A percentile compares a stretch with the other conserved stretches of the same genome.
phyloP scores from a whole-genome alignment of 495 filamentous ascomycete genomes.

The Ramalina intermedia region DNA sequence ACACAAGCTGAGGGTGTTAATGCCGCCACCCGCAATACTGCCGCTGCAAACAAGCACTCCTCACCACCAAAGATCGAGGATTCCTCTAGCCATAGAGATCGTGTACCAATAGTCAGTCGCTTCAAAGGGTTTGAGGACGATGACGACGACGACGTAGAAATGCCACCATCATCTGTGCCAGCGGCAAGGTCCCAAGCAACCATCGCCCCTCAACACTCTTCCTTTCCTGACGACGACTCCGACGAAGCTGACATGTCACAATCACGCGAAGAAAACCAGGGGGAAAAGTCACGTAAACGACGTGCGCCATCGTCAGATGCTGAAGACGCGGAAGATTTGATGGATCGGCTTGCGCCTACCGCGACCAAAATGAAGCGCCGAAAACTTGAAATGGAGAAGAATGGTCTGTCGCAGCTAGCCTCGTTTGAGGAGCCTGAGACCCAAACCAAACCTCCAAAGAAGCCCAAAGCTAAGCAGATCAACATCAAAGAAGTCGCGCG shows the following conservation, averaged over 20 bases:
- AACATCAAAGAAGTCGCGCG: constrained; percentile 58
- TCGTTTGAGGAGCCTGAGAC: constrained; percentile 8
- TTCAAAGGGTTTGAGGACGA: constrained; percentile 66
- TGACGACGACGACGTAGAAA: constrained; percentile 18
- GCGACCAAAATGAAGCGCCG: constrained; percentile 60
- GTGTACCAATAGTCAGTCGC: constrained; percentile 36
- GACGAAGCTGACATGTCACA: constrained; percentile 23
- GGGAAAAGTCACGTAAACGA: constrained; percentile 17
- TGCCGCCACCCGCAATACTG: constrained; percentile 3
- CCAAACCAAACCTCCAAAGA: constrained; percentile 16
- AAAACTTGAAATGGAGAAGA: constrained; percentile 31
- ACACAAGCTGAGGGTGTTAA: background rate
- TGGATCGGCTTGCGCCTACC: constrained; percentile 54
- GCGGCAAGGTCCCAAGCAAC: constrained; percentile 2
- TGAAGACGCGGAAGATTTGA: constrained; percentile 36
- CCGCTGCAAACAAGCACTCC: background rate
- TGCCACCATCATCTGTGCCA: constrained; percentile 5
- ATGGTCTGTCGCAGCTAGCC: constrained; percentile 13
- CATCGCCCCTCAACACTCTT: background rate
- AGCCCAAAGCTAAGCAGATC: constrained; percentile 40
- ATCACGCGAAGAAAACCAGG: constrained; percentile 4
- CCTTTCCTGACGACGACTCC: constrained; percentile 13
- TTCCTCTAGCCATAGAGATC: background rate
- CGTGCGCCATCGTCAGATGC: constrained; percentile 18
- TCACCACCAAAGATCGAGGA: constrained; percentile 3